Base-by-base conservation (phyloP, 371 early-diverging fungal genomes). In the Batkoa obscura region DNA sequence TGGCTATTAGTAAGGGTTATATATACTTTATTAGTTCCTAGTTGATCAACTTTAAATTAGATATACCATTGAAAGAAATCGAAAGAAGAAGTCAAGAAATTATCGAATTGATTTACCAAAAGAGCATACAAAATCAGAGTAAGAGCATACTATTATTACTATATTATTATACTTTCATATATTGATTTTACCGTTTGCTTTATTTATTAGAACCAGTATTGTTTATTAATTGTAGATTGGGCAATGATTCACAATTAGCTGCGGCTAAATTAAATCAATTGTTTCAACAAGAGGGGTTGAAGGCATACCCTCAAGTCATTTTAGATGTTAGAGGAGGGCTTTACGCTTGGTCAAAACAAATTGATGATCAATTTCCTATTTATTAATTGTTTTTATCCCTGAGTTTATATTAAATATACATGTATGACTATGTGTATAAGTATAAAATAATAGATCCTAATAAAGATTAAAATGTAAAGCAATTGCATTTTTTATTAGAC, bases 161-260 rank as follows among this genome's bases (percentile, higher is more conserved):
- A n/a, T n/a, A n/a, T n/a, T n/a, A n/a, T n/a, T n/a, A n/a, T n/a
- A n/a, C n/a, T n/a, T n/a, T n/a, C n/a, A n/a, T n/a, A n/a, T n/a
- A n/a, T n/a, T n/a, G n/a, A n/a, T n/a, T n/a, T n/a, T n/a, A n/a
- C n/a, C n/a, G n/a, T n/a, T n/a, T n/a, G n/a, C n/a, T n/a, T n/a
- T n/a, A n/a, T 55, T 34, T 59, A 32, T 55, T 52, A 51, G 60
- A 60, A 50, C 60, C 61, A 58, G 57, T 58, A 50, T 45, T 33
- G 43, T 39, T 50, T 60, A 9, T 86, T 0, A 63, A 95, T n/a
- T 96, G 97, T 62, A 80, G 94, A 39, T 68, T 82, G 34, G 94
- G 97, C 8, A 92, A 93, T 62, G 81, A 89, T 62, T 88, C 88
- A 5, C 91, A 94, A 64, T 66, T 81, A 36, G 94, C 94, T 1